Conservation (phyloP, 441 rosid genomes). For the Pelargonium myrrhifolium region DNA sequence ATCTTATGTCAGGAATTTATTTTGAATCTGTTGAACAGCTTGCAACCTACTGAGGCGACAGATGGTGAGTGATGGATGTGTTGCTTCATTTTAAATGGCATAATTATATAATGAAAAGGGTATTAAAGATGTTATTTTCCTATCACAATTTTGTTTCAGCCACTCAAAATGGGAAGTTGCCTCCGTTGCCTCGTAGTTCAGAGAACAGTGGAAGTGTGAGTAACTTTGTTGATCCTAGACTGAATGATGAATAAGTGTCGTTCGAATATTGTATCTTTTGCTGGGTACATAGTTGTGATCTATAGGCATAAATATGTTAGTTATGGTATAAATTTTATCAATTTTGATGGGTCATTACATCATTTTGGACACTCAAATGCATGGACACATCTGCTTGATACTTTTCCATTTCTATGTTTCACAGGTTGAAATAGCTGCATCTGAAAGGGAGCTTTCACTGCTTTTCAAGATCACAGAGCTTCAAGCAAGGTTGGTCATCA, state of each 20-base stretch:
- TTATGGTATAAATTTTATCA: background rate
- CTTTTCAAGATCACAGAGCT: slow-evolving; percentile 60
- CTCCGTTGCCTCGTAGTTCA: slow-evolving; percentile 50
- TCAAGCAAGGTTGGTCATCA: slow-evolving; percentile 56
- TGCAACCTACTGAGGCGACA: slow-evolving; percentile 50
- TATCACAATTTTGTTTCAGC: slow-evolving; percentile 34
- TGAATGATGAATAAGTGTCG: background rate
- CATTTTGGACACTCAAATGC: background rate
- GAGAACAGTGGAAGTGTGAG: slow-evolving; percentile 84
- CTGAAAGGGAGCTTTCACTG: slow-evolving; percentile 76
- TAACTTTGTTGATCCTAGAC: background rate
- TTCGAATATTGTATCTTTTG: background rate
- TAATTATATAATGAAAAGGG: slow-evolving; percentile 7
- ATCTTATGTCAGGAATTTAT: slow-evolving; percentile 61
- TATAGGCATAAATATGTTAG: background rate
- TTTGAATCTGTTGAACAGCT: slow-evolving; percentile 47
- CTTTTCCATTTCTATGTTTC: slow-evolving; percentile 11
- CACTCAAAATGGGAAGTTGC: slow-evolving; percentile 79
- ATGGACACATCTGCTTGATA: background rate
- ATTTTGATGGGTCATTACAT: background rate
- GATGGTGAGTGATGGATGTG: slow-evolving; percentile 50
- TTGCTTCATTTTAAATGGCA: slow-evolving; percentile 5
- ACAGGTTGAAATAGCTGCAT: slow-evolving; percentile 56
- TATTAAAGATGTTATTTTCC: slow-evolving; percentile 12
- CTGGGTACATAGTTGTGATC: background rate